Evolutionary conservation across 2,329 filamentous ascomycete genomes (phyloP).

Genomic region (Stagonosporopsis tanaceti): DNA sequence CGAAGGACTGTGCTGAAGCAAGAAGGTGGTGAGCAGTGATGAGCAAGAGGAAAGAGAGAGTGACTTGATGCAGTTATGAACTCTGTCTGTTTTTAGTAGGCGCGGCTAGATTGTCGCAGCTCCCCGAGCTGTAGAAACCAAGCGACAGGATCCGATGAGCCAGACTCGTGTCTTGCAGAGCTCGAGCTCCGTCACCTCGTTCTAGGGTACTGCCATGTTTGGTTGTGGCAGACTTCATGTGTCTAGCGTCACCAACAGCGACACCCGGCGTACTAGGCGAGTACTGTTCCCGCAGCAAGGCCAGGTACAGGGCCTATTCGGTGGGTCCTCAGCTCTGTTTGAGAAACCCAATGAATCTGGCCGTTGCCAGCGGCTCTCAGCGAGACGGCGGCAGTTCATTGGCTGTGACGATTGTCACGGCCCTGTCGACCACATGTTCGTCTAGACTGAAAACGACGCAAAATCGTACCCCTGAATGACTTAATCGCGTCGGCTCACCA

Average conservation of each 20-base stretch:
- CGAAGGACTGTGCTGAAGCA: constrained; percentile 15
- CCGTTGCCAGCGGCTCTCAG: constrained; percentile 6
- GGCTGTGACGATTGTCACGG: constrained; percentile 2
- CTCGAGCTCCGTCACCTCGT: constrained; percentile 15
- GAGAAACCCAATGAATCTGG: constrained; percentile 4
- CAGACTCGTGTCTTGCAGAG: constrained; percentile 8
- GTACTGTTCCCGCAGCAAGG: constrained; percentile 1
- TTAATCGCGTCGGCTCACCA: constrained; percentile 11
- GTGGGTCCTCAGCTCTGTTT: constrained; percentile 14
- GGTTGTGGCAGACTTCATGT: constrained; percentile 12
- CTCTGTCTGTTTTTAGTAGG: constrained; percentile 21
- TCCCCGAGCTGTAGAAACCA: constrained; percentile 15
- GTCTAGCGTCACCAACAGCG: constrained; percentile 20
- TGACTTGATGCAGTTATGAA: constrained; percentile 19
- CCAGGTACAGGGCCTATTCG: constrained; percentile 8
- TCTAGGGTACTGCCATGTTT: constrained; percentile 19
- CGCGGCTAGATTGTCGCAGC: constrained; percentile 17
- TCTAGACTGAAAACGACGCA: constrained; percentile 5
- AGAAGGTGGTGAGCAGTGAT: constrained; percentile 5
- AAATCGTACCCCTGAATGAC: constrained; percentile 7
- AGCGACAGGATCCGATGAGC: constrained; percentile 15
- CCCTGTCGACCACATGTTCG: constrained; percentile 7
- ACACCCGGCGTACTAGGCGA: constrained; percentile 11
- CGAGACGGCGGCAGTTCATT: constrained; percentile 1
- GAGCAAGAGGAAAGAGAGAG: constrained; percentile 7